Conservation (phyloP, 306 rosid genomes). For the Citrullus mucosospermus region DNA sequence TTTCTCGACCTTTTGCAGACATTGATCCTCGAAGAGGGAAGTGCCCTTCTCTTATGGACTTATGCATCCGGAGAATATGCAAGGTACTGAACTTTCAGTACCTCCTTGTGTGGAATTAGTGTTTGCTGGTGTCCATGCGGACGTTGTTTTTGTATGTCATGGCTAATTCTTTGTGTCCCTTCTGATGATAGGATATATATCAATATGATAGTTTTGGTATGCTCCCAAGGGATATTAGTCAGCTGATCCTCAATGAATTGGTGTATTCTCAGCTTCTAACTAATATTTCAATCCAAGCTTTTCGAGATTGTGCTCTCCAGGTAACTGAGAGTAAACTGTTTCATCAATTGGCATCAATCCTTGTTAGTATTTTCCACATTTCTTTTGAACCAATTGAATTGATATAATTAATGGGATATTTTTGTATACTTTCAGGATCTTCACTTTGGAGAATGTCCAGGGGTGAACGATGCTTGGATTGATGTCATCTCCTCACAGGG, state of each 20-base stretch:
- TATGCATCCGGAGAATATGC: conserved; percentile 47
- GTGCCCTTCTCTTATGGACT: conserved; percentile 56
- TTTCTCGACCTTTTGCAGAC: conserved; percentile 39
- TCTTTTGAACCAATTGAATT: conserved; percentile 7
- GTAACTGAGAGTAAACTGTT: conserved; percentile 22
- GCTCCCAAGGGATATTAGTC: conserved; percentile 88
- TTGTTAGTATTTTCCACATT: background rate
- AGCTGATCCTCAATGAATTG: conserved; percentile 67
- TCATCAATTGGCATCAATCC: background rate
- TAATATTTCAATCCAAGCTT: conserved; percentile 35
- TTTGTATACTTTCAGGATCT: conserved; percentile 46
- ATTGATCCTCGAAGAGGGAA: conserved; percentile 36
- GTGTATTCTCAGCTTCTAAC: conserved; percentile 40
- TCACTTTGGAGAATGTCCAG: conserved; percentile 60
- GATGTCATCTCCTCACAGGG: conserved; percentile 83
- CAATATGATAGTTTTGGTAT: conserved; percentile 35
- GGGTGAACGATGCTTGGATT: conserved; percentile 85
- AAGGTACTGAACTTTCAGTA: conserved; percentile 30
- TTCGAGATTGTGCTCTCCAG: conserved; percentile 93
- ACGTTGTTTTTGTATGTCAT: background rate
- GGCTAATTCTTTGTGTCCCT: conserved; percentile 16
- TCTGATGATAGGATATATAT: conserved; percentile 49
- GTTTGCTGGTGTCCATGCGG: background rate
- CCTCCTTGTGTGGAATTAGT: background rate
- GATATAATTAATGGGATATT: background rate